Evolutionary conservation across 1,284 basidiomycete genomes (phyloP), one percentile per base, ranked within the genome.

Genomic region (Hemileia vastatrix): DNA sequence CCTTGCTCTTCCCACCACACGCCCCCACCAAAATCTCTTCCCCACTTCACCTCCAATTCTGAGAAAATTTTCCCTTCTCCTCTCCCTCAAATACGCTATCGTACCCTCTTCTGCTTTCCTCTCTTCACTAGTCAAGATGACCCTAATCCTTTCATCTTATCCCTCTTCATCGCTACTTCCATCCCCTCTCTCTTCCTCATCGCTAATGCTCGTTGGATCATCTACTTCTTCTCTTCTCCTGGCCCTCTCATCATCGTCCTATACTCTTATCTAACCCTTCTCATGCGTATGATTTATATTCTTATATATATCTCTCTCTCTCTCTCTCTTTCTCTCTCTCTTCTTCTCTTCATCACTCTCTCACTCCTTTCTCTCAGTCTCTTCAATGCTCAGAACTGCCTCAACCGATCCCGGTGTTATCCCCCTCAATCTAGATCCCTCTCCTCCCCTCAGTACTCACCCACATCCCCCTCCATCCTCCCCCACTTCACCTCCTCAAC

Each of bases 201-300:
- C 13, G 33, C 36, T 24, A 50, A 59, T 52, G 32, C 31, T 5
- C 15, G 5, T 24, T 59, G 57, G 57, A 47, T 59, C 15, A 31
- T 40, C 32, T 19, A n/a, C n/a, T 21, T 23, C 19, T n/a, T 51
- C 5, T 21, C 44, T 50, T 11, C 23, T 9, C 11, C 57, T 2
- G n/a, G 27, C 21, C 48, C 48, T 11, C 48, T 19, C 8, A 19
- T 59, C 13, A 24, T 59, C 24, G 31, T 44, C 3, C 18, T 52
- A 9, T 59, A 59, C 18, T 50, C 48, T 24, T 59, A 59, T 23
- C 57, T 59, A 8, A 27, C 44, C 23, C 18, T 18, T n/a, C 44
- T 59, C 1, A 59, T 52, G 57, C 52, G 57, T 59, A 15, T 36
- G n/a, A n/a, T n/a, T n/a, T n/a, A n/a, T n/a, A n/a, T 45, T 58